phyloP scores from a whole-genome alignment of 169 alveolate genomes.

The Plasmodium reichenowi region DNA sequence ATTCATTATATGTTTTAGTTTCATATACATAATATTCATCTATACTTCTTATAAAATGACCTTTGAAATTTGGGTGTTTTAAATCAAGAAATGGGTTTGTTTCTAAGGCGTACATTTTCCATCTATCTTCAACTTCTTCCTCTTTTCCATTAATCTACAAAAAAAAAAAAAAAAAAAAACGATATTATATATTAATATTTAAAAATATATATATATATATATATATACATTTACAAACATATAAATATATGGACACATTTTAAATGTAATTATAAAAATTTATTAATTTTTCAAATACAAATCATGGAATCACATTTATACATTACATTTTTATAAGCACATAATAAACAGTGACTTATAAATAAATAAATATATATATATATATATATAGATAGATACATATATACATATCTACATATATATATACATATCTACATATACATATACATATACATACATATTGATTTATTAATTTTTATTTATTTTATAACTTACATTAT shows the following conservation, averaged over 20 bases:
- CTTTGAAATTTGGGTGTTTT: constrained; percentile 64
- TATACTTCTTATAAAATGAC: constrained; percentile 54
- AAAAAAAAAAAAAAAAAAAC: constrained; percentile 7
- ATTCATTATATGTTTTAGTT: constrained; percentile 55
- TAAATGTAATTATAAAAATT: too few species aligned
- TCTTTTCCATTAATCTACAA: constrained; percentile 1
- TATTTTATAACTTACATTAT: constrained; percentile 26
- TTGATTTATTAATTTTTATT: neutral
- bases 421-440: neutral
- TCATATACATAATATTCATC: constrained; percentile 73
- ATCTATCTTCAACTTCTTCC: constrained; percentile 41
- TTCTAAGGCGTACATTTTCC: constrained; percentile 52
- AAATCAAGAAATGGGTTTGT: constrained; percentile 73
- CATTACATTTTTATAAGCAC: too few species aligned
- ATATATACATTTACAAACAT: neutral
- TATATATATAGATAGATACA: neutral
- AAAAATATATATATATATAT: neutral
- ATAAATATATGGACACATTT: neutral
- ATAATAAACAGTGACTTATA: too few species aligned
- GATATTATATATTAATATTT: neutral
- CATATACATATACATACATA: neutral
- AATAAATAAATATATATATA: neutral
- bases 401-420: too few species aligned
- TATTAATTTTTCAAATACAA: too few species aligned
- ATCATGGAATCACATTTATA: too few species aligned